These are phyloP conservation scores for Plasmodium yoelii DNA, from an alignment of 169 alveolate species.

Conservation along the genomic window DNA sequence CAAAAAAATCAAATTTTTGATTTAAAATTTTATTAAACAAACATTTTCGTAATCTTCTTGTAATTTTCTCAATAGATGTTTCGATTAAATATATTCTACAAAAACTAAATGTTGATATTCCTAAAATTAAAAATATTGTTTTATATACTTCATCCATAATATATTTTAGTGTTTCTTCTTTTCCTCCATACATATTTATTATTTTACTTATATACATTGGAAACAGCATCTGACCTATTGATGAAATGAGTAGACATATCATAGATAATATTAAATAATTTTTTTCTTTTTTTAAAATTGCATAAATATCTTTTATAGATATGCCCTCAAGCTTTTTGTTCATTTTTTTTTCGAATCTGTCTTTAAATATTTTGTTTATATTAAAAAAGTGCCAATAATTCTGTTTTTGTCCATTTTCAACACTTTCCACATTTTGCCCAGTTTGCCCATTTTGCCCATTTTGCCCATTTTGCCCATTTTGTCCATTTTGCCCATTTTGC, in stretches of 20 bases:
- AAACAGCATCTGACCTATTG: constrained; percentile 61
- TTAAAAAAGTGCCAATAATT: background rate
- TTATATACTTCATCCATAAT: constrained; percentile 53
- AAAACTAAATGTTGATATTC: constrained; percentile 66
- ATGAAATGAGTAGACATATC: constrained; percentile 32
- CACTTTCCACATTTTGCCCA: no score
- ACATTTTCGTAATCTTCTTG: constrained; percentile 77
- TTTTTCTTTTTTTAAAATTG: constrained; percentile 63
- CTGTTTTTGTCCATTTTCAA: background rate
- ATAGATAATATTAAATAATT: constrained; percentile 41
- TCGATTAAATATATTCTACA: constrained; percentile 59
- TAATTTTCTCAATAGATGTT: constrained; percentile 75
- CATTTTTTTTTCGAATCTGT: constrained; percentile 9
- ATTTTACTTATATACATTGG: constrained; percentile 75
- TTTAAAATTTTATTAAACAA: constrained; percentile 74
- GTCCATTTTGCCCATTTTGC: no score
- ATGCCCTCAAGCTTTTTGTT: constrained; percentile 13
- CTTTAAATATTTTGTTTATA: constrained; percentile 29
- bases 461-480: no score
- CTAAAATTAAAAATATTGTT: constrained; percentile 42
- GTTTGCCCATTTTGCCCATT: background rate
- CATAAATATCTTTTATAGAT: constrained; percentile 50
- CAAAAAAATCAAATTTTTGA: constrained; percentile 78
- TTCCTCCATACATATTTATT: constrained; percentile 68
- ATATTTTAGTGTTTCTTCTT: constrained; percentile 64